Base-by-base conservation (phyloP, 2,329 filamentous ascomycete genomes). In the Ophiostoma himal-ulmi region DNA sequence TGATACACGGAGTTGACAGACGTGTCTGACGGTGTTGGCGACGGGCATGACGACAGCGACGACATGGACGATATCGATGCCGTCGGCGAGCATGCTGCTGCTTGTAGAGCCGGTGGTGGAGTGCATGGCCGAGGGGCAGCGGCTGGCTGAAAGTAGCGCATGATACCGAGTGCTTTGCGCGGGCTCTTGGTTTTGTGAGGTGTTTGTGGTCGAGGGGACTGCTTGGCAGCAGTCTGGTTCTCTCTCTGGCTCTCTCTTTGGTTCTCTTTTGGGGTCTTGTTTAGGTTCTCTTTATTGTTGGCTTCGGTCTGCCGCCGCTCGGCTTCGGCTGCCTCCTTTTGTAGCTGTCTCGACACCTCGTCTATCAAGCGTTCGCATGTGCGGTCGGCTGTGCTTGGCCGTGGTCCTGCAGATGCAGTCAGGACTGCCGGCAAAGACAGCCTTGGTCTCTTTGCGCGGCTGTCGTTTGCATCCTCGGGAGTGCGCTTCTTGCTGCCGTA, bases 121-220 rank as follows among this genome's bases (percentile, higher is more conserved):
- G 44, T 37, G 34, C 69, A 64, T 3, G 67, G 52, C 10, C 65
- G 68, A 3, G 69, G 70, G 22, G 67, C 30, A 8, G 68, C 26
- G 0, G 71, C 70, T 0, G 73, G 73, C 66, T 74, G 73, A 11
- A 74, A 74, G 54, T 74, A 74, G 3, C 73, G 72, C 70, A 74
- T 20, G 30, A 74, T 73, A 39, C 73, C 72, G 2, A 70, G 13
- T 7, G 67, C 39, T 5, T 70, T 70, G 4, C 68, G 67, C 41
- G 69, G 68, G 14, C 67, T 68, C n/a, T 41, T 70, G 41, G 30
- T 68, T 20, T 41, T 71, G 34, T 17, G 8, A 10, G 67, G 41
- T 14, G 36, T 67, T 44, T 36, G 36, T 54, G 39, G 69, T 6
- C 36, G 57, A n/a, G 48, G 20, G 4, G 62, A 26, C 11, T 64